A percentile compares a stretch with the other conserved stretches of the same genome.
Conservation (phyloP, 148 eudicot genomes). For the Selenicereus undatus region DNA sequence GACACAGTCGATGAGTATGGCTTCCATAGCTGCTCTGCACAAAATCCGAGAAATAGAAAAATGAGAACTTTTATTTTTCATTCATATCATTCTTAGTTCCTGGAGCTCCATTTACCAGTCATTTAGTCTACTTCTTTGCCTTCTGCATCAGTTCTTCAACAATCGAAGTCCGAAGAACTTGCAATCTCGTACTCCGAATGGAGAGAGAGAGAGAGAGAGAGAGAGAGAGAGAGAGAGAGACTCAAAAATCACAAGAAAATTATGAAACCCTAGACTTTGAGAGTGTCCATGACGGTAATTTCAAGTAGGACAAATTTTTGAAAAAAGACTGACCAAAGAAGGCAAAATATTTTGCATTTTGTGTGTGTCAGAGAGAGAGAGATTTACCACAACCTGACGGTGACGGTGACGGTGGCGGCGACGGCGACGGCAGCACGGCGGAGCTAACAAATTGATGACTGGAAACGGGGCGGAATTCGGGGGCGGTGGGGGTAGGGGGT, state of each 20-base stretch:
- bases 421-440: not conserved
- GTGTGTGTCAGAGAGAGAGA: not conserved
- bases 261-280: no score
- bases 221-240: not conserved
- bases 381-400: not conserved
- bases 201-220: not conserved
- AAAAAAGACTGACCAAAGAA: not conserved
- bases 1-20: constrained; percentile 59
- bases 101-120: not conserved
- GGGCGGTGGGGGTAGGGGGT: no score
- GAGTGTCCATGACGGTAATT: no score
- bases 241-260: no score
- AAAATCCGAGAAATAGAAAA: not conserved
- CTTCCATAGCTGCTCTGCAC: constrained; percentile 57
- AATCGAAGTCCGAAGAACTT: not conserved
- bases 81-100: not conserved
- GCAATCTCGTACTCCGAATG: not conserved
- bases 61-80: not conserved
- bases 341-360: not conserved
- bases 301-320: no score
- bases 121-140: not conserved
- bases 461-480: no score
- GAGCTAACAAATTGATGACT: no score
- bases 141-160: not conserved
- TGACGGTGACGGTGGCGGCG: not conserved